Evolutionary conservation across 2,329 filamentous ascomycete species (phyloP).

Genomic region (Apiospora saccharicola): DNA sequence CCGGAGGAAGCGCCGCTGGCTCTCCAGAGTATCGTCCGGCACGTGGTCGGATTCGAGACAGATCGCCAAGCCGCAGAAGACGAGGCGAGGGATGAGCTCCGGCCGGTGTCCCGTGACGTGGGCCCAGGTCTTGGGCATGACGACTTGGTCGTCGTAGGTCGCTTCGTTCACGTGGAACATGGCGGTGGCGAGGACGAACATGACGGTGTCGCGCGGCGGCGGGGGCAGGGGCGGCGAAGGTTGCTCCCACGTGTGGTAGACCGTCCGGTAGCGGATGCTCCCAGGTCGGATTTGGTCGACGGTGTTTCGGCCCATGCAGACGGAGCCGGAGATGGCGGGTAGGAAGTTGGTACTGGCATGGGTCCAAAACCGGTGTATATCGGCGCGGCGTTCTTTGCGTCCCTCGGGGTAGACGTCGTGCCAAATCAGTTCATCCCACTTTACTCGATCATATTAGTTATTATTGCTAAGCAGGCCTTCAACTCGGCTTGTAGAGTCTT

Average conservation of each 20-base stretch:
- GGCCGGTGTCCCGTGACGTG: not conserved
- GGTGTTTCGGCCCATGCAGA: not conserved
- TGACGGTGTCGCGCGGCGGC: not conserved
- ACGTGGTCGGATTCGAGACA: not conserved
- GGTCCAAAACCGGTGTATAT: not conserved
- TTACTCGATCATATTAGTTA: not conserved
- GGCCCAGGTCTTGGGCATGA: not conserved
- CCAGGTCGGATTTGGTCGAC: not conserved
- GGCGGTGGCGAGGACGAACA: not conserved
- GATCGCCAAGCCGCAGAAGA: not conserved
- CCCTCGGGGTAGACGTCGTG: constrained; percentile 2
- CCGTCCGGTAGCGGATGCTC: not conserved
- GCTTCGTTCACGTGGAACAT: constrained; percentile 4
- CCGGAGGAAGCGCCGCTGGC: not conserved
- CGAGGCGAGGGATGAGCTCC: constrained; percentile 2
- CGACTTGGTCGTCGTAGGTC: not conserved
- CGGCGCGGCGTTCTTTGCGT: not conserved
- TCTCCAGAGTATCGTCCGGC: not conserved
- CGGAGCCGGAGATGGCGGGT: not conserved
- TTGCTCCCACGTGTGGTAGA: not conserved
- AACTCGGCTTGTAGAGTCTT: not conserved
- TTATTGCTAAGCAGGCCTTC: not conserved
- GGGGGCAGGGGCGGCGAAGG: not conserved
- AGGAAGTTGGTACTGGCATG: constrained; percentile 1
- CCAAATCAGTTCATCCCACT: constrained; percentile 13